Evolutionary conservation across 495 filamentous ascomycete genomes (phyloP), one percentile per base, ranked within the genome.

Genomic region (Pseudotulostoma volvatum): DNA sequence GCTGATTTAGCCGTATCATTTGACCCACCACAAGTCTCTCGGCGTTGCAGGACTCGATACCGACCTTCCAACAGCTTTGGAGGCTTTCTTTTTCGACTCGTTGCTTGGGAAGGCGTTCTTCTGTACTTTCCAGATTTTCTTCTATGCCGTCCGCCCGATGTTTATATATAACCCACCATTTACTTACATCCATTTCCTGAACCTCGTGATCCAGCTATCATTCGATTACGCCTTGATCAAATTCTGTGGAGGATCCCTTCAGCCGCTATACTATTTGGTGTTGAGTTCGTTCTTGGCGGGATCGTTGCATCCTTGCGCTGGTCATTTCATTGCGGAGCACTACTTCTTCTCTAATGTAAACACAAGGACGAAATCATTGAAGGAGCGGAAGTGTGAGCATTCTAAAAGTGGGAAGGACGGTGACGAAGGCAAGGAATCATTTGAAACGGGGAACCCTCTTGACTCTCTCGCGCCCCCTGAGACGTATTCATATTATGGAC

Each of bases 281-380:
- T 56, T 84, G 33, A 85, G 76, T 44, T 86, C 80, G 36, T 99
- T 99, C 72, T 70, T 96, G 0, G 92, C 92, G 1, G 92, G 92
- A 19, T 82, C 75, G 16, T 68, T 99, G 32, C 92, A 99, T 59
- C 92, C 92, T 4, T 88, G 85, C 37, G 92, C 92, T 0, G 92
- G 83, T 9, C 92, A 99, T 59, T 99, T 99, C 68, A 96, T 97
- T 59, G 86, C 90, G 41, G 92, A 99, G 61, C 92, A 99, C 70
- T 99, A 99, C 68, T 84, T 99, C 44, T 95, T 96, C 59, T 77
- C 81, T 33, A 72, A 77, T 19, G 66, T 74, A 11, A 60, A 70
- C 8, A 53, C 66, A 1, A 74, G 74, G 15, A 70, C 69, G 11
- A 62, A 80, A 46, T 76, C 79, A 0, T 50, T 66, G 13, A 48